Evolutionary conservation across 176 grass and related monocot genomes (phyloP), one percentile per base, ranked within the genome.

Genomic region (Oryza brachyantha): DNA sequence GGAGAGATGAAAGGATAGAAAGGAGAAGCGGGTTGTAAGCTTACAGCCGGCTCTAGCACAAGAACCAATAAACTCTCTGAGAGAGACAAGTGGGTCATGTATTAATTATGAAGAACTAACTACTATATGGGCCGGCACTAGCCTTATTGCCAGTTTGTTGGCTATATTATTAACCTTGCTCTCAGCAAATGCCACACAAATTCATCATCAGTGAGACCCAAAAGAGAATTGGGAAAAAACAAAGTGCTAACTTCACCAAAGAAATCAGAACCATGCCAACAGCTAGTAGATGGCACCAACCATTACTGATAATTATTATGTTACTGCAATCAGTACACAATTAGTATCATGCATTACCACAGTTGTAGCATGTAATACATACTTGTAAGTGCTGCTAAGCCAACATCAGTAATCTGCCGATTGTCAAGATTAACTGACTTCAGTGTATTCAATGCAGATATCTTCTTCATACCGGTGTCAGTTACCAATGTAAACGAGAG

Each of bases 391-490:
- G 90, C 74, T 29, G 83, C 79, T 70, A 98, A 62, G 70, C 96
- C 96, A 83, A 85, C 77, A 89, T 98, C 96, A 77, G 92, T 98
- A 77, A 98, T 98, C 55, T 91, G 80, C 59, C 61, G 87, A 83
- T 83, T 89, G 72, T 98, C 96, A 64, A 98, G 90, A 91, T 98
- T 98, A 61, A 98, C 70, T 29, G 83, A 91, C 83, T 89, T 91
- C 37, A 98, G 86, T 5, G 84, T 83, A 76, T 64, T 92, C 85
- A 98, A 73, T 11, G 72, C 52, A 34, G 90, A 82, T 13, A 98
- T 83, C 66, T 91, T 94, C 83, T 85, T 93, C 80, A 94, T 87
- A 75, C 96, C 88, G 64, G 37, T 84, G 48, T 98, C 96, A 41
- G 88, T 93, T 66, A 98, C 88, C 67, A 80, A 84, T 27, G 96